Evolutionary conservation across 164 flowering plant species (phyloP).

Genomic region (Sedum album): DNA sequence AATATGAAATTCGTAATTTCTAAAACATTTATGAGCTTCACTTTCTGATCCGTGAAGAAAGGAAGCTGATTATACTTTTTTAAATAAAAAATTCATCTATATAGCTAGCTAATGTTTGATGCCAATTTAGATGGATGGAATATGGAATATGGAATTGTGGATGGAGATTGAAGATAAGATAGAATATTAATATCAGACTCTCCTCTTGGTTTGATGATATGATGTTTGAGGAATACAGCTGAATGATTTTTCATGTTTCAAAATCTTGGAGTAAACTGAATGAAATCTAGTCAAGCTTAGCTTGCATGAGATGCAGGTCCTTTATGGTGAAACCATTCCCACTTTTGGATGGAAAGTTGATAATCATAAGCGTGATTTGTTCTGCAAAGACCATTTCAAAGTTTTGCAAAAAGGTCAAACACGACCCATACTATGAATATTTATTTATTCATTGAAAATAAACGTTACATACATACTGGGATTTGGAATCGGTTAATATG

Average conservation of each 20-base stretch:
- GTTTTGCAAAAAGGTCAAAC: neutral
- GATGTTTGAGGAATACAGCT: neutral
- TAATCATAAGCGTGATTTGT: neutral
- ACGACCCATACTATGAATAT: neutral
- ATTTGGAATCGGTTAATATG: no score
- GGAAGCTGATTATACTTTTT: neutral
- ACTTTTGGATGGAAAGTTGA: slow-evolving; percentile 5
- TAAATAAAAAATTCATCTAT: neutral
- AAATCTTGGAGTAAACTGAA: neutral
- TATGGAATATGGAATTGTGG: no score
- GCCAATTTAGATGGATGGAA: neutral
- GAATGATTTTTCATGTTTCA: no score
- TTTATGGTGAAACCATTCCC: neutral
- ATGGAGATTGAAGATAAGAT: neutral
- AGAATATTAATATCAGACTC: neutral
- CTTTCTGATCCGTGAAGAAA: neutral
- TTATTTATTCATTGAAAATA: neutral
- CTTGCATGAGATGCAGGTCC: slow-evolving; percentile 3
- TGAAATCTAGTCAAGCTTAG: neutral
- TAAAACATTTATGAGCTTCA: neutral
- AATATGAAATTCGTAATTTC: neutral
- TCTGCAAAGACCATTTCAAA: neutral
- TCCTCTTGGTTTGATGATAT: neutral
- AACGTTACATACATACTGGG: neutral
- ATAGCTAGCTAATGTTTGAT: neutral